Evolutionary conservation across 257 asterid species (phyloP).

Genomic region (Paulownia fortunei): DNA sequence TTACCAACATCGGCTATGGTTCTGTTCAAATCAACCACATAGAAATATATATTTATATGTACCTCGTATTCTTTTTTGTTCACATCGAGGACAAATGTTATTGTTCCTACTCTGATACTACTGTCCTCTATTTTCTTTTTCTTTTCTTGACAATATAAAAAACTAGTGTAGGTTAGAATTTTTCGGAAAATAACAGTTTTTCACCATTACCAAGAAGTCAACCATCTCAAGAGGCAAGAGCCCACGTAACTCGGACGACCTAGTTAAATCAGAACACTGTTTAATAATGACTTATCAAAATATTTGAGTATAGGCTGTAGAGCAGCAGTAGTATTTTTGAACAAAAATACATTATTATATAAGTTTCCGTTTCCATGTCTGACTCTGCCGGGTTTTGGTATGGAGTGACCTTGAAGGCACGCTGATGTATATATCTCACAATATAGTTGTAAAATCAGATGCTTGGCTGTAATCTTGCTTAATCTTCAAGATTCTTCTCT

Average conservation of each 20-base stretch:
- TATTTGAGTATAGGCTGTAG: background rate
- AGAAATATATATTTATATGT: too few species aligned
- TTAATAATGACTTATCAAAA: background rate
- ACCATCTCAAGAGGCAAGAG: constrained; percentile 21
- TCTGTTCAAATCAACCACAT: background rate
- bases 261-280: background rate
- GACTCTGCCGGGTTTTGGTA: constrained; percentile 30
- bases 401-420: constrained; percentile 53
- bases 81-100: too few species aligned
- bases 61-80: too few species aligned
- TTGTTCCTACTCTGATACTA: background rate
- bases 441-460: background rate
- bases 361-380: constrained; percentile 36
- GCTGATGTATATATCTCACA: constrained; percentile 20
- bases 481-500: constrained; percentile 39
- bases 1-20: background rate
- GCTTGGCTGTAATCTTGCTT: constrained; percentile 39
- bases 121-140: background rate
- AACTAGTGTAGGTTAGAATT: background rate
- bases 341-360: background rate
- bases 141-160: background rate
- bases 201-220: constrained; percentile 34
- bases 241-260: constrained; percentile 26
- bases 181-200: too few species aligned
- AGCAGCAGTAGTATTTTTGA: background rate